Evolutionary conservation across 2,329 filamentous ascomycete species (phyloP), one percentile per base, ranked within the genome.

Genomic region (Aspergillus sojae): DNA sequence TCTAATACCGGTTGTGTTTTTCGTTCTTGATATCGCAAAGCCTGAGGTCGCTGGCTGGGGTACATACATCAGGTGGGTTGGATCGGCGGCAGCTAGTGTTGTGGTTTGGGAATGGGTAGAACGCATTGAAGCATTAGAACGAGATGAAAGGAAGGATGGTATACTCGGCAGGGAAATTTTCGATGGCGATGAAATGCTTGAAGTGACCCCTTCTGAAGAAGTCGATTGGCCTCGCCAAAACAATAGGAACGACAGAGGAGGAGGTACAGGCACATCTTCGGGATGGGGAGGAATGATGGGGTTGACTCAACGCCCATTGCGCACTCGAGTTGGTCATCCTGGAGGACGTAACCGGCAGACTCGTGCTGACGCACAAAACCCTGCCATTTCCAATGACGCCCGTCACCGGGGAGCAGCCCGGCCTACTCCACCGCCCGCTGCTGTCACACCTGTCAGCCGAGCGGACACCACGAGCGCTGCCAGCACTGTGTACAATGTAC

Each of bases 91-190:
- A 1, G 94, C 94, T 32, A 96, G 93, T 78, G 94, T 97, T n/a
- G 92, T 97, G 26, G 94, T 97, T 2, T 97, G 94, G 94, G 94
- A 97, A 78, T 97, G 94, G 94, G 94, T 97, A 3, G 94, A 97
- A 78, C 87, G 94, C 30, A 97, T 97, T 56, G 94, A 97, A 76
- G 92, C 93, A 0, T 79, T 97, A 65, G 94, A 97, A 80, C 88
- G 94, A 69, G 93, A 97, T 76, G 93, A 97, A 76, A 93, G 94
- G 78, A 96, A 96, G 78, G 93, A 96, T 70, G 94, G 94, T 0
- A 96, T 97, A 61, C 80, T 97, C 1, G 94, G 94, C 4, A 85
- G 94, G 67, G 94, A 97, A 74, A 89, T 97, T 0, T 97, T 96
- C 72, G 94, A 97, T 70, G 94, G 93, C 4, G 94, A 97, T 71